Conservation (phyloP, 1,139 yeast species). For the Geotrichum europaeum region DNA sequence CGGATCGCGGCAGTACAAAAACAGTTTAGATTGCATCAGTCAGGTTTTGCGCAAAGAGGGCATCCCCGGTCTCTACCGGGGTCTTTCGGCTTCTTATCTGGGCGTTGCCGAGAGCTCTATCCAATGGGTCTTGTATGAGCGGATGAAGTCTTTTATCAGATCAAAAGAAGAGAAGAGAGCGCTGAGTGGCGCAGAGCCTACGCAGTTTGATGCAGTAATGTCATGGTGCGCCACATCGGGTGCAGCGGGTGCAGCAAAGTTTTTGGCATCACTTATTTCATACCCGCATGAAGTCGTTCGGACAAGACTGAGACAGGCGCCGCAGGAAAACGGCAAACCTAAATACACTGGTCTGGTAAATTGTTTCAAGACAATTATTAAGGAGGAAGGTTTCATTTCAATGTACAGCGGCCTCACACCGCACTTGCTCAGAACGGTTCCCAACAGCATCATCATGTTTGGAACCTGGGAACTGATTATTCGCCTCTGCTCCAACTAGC, state of each 20-base stretch:
- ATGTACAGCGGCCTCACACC: slow-evolving; percentile 99
- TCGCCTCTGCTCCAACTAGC: slow-evolving; percentile 36
- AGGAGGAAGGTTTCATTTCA: slow-evolving; percentile 87
- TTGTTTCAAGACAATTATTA: slow-evolving; percentile 72
- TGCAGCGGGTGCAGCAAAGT: slow-evolving; percentile 95
- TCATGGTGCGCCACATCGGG: slow-evolving; percentile 98
- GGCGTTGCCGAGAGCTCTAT: slow-evolving; percentile 92
- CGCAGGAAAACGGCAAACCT: slow-evolving; percentile 68
- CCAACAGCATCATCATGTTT: slow-evolving; percentile 96
- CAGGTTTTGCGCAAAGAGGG: slow-evolving; percentile 76
- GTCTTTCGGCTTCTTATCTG: slow-evolving; percentile 86
- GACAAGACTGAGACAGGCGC: slow-evolving; percentile 94
- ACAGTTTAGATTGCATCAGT: slow-evolving; percentile 77
- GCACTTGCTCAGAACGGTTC: slow-evolving; percentile 92
- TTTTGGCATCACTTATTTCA: slow-evolving; percentile 84
- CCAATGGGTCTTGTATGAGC: slow-evolving; percentile 97
- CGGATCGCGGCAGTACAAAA: slow-evolving; percentile 60
- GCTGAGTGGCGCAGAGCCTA: slow-evolving; percentile 37
- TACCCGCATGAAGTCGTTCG: slow-evolving; percentile 98
- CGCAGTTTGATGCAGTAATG: slow-evolving; percentile 58
- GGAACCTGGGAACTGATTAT: slow-evolving; percentile 98
- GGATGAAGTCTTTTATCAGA: slow-evolving; percentile 71
- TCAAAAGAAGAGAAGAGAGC: slow-evolving; percentile 44
- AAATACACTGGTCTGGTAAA: slow-evolving; percentile 88
- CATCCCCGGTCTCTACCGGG: slow-evolving; percentile 69